A percentile compares a stretch with the other conserved stretches of the same genome.
These are phyloP conservation scores for Plasmodium vinckei DNA, from an alignment of 169 alveolate species.

Conservation along the genomic window DNA sequence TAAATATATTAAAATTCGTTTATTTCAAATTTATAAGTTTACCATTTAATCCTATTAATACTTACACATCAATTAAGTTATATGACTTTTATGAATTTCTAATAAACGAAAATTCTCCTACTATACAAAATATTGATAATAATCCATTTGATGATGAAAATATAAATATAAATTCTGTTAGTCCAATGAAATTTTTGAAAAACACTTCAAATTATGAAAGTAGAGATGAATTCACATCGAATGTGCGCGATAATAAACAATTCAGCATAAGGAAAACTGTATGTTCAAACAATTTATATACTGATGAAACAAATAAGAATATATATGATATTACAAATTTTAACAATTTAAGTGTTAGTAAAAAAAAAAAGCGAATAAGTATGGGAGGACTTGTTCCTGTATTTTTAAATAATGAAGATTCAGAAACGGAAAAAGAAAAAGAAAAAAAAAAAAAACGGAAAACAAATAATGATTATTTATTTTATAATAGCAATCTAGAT, in stretches of 20 bases:
- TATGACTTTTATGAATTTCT: conserved; percentile 69
- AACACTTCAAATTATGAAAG: background rate
- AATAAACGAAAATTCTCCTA: background rate
- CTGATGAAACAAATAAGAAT: background rate
- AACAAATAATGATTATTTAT: conserved; percentile 26
- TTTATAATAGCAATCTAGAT: conserved; percentile 7
- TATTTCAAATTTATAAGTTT: conserved; percentile 55
- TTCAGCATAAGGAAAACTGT: too few relatives aligned
- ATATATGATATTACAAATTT: background rate
- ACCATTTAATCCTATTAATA: conserved; percentile 72
- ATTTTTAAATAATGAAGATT: conserved; percentile 29
- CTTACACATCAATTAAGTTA: conserved; percentile 37
- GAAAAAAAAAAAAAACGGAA: conserved; percentile 38
- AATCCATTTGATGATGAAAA: conserved; percentile 33
- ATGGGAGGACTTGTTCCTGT: conserved; percentile 73
- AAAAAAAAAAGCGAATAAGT: conserved; percentile 69
- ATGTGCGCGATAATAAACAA: too few relatives aligned
- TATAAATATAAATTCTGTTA: conserved; percentile 21
- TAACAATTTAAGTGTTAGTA: conserved; percentile 18
- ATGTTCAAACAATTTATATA: background rate
- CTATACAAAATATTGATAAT: conserved; percentile 17
- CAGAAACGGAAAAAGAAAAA: background rate
- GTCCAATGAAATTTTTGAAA: conserved; percentile 46
- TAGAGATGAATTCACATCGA: background rate
- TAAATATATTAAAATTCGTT: conserved; percentile 58